Evolutionary conservation across 352 stramenopile genomes (phyloP).

Genomic region (Phytophthora pisi): DNA sequence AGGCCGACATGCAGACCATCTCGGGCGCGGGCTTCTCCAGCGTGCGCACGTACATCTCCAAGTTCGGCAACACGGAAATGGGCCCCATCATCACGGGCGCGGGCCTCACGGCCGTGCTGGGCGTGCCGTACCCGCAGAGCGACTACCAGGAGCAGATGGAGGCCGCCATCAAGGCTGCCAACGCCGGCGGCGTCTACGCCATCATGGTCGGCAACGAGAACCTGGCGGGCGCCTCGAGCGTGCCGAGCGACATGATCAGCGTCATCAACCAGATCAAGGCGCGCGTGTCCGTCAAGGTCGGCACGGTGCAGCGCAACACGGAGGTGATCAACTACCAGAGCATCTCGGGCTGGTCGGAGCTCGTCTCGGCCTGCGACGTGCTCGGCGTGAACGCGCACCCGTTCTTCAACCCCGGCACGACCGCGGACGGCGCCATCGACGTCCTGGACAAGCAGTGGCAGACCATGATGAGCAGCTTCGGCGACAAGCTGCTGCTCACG

Average conservation of each 20-base stretch:
- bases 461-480: conserved; percentile 47
- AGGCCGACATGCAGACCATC: conserved; percentile 57
- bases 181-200: conserved; percentile 48
- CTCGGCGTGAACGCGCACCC: conserved; percentile 66
- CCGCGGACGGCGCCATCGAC: conserved; percentile 42
- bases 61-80: conserved; percentile 59
- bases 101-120: conserved; percentile 53
- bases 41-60: conserved; percentile 75
- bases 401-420: conserved; percentile 56
- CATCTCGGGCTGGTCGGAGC: conserved; percentile 44
- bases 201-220: conserved; percentile 83
- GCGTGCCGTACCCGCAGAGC: conserved; percentile 53
- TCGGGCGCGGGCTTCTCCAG: conserved; percentile 56
- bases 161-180: conserved; percentile 47
- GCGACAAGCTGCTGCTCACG: conserved; percentile 58
- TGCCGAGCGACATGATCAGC: conserved; percentile 50
- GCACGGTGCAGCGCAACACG: conserved; percentile 71
- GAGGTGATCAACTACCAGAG: conserved; percentile 47
- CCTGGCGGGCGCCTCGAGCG: conserved; percentile 33
- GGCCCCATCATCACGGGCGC: conserved; percentile 52
- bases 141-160: conserved; percentile 52
- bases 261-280: conserved; percentile 61
- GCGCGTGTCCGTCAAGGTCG: conserved; percentile 60
- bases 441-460: conserved; percentile 60
- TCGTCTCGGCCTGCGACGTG: conserved; percentile 49